Base-by-base conservation (phyloP, 257 asterid species). In the Prunella vulgaris region DNA sequence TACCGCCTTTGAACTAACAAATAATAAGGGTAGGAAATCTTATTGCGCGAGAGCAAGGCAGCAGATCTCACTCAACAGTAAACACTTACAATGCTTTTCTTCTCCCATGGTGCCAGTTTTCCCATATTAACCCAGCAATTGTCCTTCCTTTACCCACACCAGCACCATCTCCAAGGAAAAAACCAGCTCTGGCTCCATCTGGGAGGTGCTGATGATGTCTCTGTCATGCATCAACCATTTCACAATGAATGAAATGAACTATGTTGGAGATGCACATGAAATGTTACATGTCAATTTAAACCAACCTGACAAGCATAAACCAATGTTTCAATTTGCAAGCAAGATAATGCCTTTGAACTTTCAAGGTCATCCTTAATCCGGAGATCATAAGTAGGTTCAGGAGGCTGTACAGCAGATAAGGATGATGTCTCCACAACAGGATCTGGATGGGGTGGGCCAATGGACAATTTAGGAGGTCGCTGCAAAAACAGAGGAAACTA, bases 131-230 rank as follows among this genome's bases (percentile, higher is more conserved):
- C 49, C 99, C 99, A 49, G 97, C 99, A 73, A 94, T 85, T 58
- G 97, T 94, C 82, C 99, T 82, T 53, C 97, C 99, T 85, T 94
- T 94, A 58, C 99, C 99, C 72, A 91, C 94, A 71, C 99, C 97
- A 80, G 99, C 99, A 78, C 97, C 97, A 89, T 94, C 99, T 72
- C 99, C 97, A 65, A 91, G 85, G 80, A 94, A 94, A 89, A 94
- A 94, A 1, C 99, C 99, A 62, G 97, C 99, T 84, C 97, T 85
- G 58, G 79, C 75, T 83, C 96, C 92, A 79, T 72, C 81, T 30
- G 96, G 84, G 48, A 94, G 97, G 84, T 87, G 92, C 78, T 94
- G 97, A 77, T 82, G 88, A 81, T 94, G 99, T 68, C 99, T 89
- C 97, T 91, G 90, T 64, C 75, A 72, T 56, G 60, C 60, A 69